Base-by-base conservation (phyloP, 2,329 filamentous ascomycete genomes). In the Orbilia ellipsospora region DNA sequence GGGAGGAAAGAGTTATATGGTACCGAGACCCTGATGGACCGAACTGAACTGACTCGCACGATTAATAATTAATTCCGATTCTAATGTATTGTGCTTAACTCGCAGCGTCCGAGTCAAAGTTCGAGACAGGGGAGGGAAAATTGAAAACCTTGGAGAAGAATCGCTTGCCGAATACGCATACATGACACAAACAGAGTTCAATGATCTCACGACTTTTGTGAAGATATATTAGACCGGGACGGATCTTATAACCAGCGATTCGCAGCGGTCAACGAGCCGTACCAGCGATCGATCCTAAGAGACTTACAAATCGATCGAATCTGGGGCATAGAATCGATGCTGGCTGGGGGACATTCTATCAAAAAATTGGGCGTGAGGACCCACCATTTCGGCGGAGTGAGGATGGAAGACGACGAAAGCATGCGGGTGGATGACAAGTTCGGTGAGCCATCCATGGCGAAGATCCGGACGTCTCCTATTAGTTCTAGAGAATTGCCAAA, bases 111-210 rank as follows among this genome's bases (percentile, higher is more conserved):
- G 31, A 40, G 55, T 50, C 6, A 50, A 50, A 28, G 16, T 23
- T 23, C 28, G 40, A 59, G 23, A 36, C 31, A 36, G 8, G 31
- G 44, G 16, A 48, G 16, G 8, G 13, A 48, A 48, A 12, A n/a
- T 15, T n/a, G n/a, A 48, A 61, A 61, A 50, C 40, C 20, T 50
- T 28, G 13, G 13, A 61, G 31, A 36, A 13, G 13, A 36, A 50
- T 50, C 23, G 51, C 52, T 72, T 72, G 59, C 59, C 54, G 59
- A 72, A 59, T 31, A 50, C 59, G 51, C 63, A 62, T 4, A 26
- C 55, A 36, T 2, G 18, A 45, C 23, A 7, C n/a, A 62, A 44
- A 36, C 59, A 45, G 59, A 70, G 44, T 52, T 54, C 44, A 26
- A 67, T 59, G 63, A 59, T 52, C 45, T 67, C 63, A 67, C 18